Evolutionary conservation across 78 protist genomes (phyloP), one percentile per base, ranked within the genome.

Genomic region (Thecamonas trahens): DNA sequence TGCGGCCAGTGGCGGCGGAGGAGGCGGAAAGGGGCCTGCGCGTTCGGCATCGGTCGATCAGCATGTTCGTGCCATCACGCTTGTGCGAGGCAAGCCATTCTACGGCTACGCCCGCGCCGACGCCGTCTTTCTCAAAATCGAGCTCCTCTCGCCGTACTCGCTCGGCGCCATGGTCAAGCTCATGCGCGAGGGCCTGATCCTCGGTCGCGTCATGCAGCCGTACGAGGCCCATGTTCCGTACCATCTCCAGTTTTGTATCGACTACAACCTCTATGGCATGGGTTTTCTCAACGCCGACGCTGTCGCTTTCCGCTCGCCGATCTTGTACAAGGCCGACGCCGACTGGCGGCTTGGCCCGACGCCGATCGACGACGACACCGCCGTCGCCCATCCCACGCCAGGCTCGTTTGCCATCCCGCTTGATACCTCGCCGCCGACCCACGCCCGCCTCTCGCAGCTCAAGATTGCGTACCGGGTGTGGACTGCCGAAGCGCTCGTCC

Each of bases 171-270:
- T 69, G 15, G 60, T 72, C 24, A 40, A 11, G n/a, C 40, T 90
- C 42, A 61, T 90, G n/a, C 66, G 55, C 37, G 52, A 50, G 53
- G 95, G 91, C 35, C 65, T 50, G 6, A 35, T 74, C 14, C 44
- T 59, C 69, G 54, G 67, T 38, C 32, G 17, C 13, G 32, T 7
- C 6, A 64, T 79, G 44, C 78, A 77, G 59, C 88, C 86, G 2
- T 52, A 74, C 62, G 92, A 83, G 67, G 72, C 94, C 13, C 96
- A 92, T 74, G 67, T 92, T 7, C 93, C 93, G 1, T 89, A 62
- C 71, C 29, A 63, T 26, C 75, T 90, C 40, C 88, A 82, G 63
- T 61, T 89, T 38, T 63, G 86, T 26, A 76, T 84, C 34, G 95
- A 90, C 80, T 58, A 76, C 22, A 88, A 88, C 63, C 61, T 90